Conservation (phyloP, 1,284 basidiomycete species). For the Cutaneotrichosporon sp. region DNA sequence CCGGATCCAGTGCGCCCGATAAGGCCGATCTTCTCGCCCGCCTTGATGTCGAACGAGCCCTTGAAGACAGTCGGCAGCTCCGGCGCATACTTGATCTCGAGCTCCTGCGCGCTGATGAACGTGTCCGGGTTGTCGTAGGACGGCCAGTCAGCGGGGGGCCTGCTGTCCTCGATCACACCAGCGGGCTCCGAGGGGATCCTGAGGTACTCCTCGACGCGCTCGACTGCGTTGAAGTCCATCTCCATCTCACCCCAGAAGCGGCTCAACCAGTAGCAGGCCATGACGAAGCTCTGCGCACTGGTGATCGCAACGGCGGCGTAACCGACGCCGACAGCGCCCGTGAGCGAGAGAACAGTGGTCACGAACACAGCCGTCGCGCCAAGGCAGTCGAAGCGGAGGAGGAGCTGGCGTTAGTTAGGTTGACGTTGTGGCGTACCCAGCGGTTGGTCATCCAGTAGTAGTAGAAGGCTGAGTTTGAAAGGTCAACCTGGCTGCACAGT, state of each 20-base stretch:
- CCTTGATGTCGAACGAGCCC: slow-evolving; percentile 69
- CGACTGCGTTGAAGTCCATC: slow-evolving; percentile 71
- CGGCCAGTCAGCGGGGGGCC: slow-evolving; percentile 83
- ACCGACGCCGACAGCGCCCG: slow-evolving; percentile 68
- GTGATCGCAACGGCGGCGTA: slow-evolving; percentile 83
- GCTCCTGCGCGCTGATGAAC: slow-evolving; percentile 66
- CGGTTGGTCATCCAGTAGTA: slow-evolving; percentile 40
- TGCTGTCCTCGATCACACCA: slow-evolving; percentile 64
- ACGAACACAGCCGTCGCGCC: slow-evolving; percentile 73
- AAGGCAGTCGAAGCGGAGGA: slow-evolving; percentile 71
- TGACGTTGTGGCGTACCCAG: slow-evolving; percentile 23
- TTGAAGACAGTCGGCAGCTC: slow-evolving; percentile 81
- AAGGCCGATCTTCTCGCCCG: slow-evolving; percentile 73
- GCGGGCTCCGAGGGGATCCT: slow-evolving; percentile 83
- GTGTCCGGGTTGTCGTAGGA: slow-evolving; percentile 52
- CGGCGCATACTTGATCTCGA: slow-evolving; percentile 78
- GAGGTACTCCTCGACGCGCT: slow-evolving; percentile 85
- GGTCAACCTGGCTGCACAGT: slow-evolving; percentile 72
- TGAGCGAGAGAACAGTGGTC: slow-evolving; percentile 73
- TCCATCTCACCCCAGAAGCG: slow-evolving; percentile 54
- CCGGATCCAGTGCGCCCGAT: slow-evolving; percentile 54
- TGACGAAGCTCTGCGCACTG: slow-evolving; percentile 53
- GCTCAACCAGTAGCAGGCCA: slow-evolving; percentile 53
- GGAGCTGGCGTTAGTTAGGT: slow-evolving; percentile 23
- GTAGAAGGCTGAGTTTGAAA: slow-evolving; percentile 55